Conservation (phyloP, 257 asterid genomes). For the Capsicum chinense region DNA sequence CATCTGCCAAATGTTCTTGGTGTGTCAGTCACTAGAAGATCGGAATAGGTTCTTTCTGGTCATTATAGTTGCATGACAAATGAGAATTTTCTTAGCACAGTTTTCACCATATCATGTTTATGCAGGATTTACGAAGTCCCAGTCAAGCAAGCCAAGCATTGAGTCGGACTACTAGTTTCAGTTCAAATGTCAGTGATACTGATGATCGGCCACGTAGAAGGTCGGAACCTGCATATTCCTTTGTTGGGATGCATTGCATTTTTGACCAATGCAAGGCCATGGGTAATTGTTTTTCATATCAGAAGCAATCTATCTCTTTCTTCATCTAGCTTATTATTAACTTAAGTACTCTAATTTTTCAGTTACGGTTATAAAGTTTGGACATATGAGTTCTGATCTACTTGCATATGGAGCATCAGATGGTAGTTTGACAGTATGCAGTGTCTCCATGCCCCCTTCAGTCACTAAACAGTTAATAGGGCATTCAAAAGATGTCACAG, state of each 20-base stretch:
- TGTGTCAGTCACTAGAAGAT: not conserved
- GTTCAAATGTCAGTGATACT: slow-evolving; percentile 70
- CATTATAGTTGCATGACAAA: slow-evolving; percentile 2
- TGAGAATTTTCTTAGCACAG: slow-evolving; percentile 5
- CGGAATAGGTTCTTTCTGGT: not conserved
- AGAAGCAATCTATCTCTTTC: not conserved
- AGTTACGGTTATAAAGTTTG: slow-evolving; percentile 95
- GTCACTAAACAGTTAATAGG: slow-evolving; percentile 74
- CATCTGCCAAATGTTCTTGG: slow-evolving; percentile 10
- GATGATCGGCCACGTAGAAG: slow-evolving; percentile 74
- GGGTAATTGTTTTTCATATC: slow-evolving; percentile 58
- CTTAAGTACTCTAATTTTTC: slow-evolving; percentile 38
- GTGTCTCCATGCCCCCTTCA: slow-evolving; percentile 74
- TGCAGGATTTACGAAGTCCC: slow-evolving; percentile 65
- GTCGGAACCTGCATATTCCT: slow-evolving; percentile 93
- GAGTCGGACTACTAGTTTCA: slow-evolving; percentile 70
- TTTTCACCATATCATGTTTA: slow-evolving; percentile 15
- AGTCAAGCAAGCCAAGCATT: slow-evolving; percentile 53
- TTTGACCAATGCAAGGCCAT: slow-evolving; percentile 98
- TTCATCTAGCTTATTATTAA: slow-evolving; percentile 21
- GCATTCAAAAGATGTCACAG: slow-evolving; percentile 98
- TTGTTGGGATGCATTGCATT: slow-evolving; percentile 99
- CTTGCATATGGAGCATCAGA: slow-evolving; percentile 99
- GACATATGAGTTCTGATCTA: slow-evolving; percentile 93
- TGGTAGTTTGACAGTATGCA: slow-evolving; percentile 92